phyloP scores from a whole-genome alignment of 352 stramenopile species.

The Pythium rhizo-oryzae region DNA sequence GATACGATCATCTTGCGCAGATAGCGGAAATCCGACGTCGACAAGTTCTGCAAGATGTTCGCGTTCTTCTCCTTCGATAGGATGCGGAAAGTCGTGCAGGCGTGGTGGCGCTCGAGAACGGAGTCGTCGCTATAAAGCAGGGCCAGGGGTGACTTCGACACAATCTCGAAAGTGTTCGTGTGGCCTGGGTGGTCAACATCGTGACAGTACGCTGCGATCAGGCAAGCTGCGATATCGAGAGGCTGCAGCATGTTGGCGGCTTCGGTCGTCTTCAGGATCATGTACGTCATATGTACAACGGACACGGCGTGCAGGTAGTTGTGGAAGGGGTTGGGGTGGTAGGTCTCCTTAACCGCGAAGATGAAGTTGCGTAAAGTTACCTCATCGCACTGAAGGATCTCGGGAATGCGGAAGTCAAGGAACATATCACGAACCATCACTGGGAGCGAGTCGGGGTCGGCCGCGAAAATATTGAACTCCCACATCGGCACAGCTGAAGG shows the following conservation, averaged over 20 bases:
- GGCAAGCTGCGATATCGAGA: constrained; percentile 82
- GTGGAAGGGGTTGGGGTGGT: constrained; percentile 91
- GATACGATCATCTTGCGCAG: constrained; percentile 89
- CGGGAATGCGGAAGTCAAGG: constrained; percentile 68
- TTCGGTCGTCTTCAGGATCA: constrained; percentile 79
- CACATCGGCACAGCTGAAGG: constrained; percentile 43
- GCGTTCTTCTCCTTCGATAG: constrained; percentile 83
- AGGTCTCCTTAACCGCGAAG: constrained; percentile 77
- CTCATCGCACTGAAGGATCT: constrained; percentile 61
- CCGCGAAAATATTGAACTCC: constrained; percentile 83
- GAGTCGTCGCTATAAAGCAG: constrained; percentile 90
- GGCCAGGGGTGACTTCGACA: constrained; percentile 74
- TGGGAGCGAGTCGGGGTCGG: constrained; percentile 51
- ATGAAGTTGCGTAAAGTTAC: constrained; percentile 79
- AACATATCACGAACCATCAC: constrained; percentile 77
- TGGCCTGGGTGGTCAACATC: constrained; percentile 92
- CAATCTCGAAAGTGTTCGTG: constrained; percentile 90
- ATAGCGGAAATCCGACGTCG: constrained; percentile 69
- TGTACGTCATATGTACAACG: constrained; percentile 84
- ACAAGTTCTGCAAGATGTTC: constrained; percentile 85
- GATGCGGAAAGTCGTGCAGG: constrained; percentile 85
- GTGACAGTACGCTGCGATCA: constrained; percentile 89
- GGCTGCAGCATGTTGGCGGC: constrained; percentile 70
- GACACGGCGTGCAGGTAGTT: constrained; percentile 92
- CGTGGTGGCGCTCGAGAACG: constrained; percentile 90